phyloP scores from a whole-genome alignment of 331 rosid genomes.

The Stylosanthes scabra region DNA sequence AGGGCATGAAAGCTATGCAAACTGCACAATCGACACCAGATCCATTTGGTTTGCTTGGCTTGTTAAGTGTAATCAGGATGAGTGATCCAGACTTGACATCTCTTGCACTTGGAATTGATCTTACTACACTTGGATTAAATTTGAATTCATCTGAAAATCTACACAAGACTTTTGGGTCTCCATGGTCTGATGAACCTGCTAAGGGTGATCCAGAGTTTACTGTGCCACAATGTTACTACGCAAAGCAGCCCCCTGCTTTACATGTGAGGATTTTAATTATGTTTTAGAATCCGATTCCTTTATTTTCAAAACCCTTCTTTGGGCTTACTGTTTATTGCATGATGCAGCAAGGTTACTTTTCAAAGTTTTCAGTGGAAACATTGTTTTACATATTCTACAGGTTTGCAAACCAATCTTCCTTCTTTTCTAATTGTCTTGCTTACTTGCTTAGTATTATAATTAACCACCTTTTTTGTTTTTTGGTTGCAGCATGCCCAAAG shows the following conservation, averaged over 20 bases:
- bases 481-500: slow-evolving; percentile 92
- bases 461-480: not conserved
- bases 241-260: slow-evolving; percentile 77
- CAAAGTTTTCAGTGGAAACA: slow-evolving; percentile 79
- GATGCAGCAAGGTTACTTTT: slow-evolving; percentile 81
- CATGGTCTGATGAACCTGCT: slow-evolving; percentile 97
- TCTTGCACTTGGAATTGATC: slow-evolving; percentile 97
- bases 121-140: slow-evolving; percentile 90
- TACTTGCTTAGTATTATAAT: slow-evolving; percentile 4
- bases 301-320: slow-evolving; percentile 9
- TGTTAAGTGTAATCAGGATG: slow-evolving; percentile 93
- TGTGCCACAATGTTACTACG: slow-evolving; percentile 85
- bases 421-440: not conserved
- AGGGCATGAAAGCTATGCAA: slow-evolving; percentile 74
- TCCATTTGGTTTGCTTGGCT: slow-evolving; percentile 93
- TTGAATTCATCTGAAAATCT: slow-evolving; percentile 95
- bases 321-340: slow-evolving; percentile 31
- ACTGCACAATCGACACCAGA: slow-evolving; percentile 78
- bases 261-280: slow-evolving; percentile 59
- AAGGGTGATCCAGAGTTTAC: slow-evolving; percentile 93
- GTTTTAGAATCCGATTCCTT: not conserved
- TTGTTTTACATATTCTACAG: slow-evolving; percentile 96
- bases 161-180: slow-evolving; percentile 94
- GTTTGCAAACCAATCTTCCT: slow-evolving; percentile 41
- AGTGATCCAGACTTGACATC: slow-evolving; percentile 93